Evolutionary conservation across 371 early-diverging fungal species (phyloP).

Genomic region (Mortierella sp.): DNA sequence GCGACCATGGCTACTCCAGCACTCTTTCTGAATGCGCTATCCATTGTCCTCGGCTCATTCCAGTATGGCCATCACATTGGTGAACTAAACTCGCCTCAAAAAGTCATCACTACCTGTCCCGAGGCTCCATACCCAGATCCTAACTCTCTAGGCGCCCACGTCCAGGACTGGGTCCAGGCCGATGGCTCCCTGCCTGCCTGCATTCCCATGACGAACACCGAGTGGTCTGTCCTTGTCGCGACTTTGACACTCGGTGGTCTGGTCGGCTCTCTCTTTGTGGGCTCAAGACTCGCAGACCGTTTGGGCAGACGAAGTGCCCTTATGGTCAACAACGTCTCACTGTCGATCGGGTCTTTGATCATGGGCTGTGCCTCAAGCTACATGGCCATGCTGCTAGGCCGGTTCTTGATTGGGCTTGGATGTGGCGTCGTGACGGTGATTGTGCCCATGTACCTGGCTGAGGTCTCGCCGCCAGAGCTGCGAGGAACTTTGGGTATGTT

Average conservation of each 20-base stretch:
- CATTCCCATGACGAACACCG: conserved; percentile 83
- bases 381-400: conserved; percentile 71
- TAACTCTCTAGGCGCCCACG: background rate
- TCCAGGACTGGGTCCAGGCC: conserved; percentile 23
- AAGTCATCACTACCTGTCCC: conserved; percentile 74
- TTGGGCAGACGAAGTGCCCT: conserved; percentile 82
- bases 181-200: conserved; percentile 69
- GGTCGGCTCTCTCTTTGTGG: conserved; percentile 78
- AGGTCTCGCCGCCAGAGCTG: conserved; percentile 79
- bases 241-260: conserved; percentile 85
- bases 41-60: conserved; percentile 66
- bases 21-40: conserved; percentile 45
- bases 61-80: conserved; percentile 89
- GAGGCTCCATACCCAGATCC: conserved; percentile 22
- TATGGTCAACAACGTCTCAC: conserved; percentile 70
- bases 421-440: conserved; percentile 86
- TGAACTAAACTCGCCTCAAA: conserved; percentile 82
- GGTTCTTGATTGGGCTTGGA: conserved; percentile 89
- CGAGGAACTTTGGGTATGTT: conserved; percentile 78
- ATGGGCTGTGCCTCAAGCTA: conserved; percentile 71
- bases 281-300: conserved; percentile 74
- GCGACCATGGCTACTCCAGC: conserved; percentile 51
- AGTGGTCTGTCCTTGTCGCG: conserved; percentile 78
- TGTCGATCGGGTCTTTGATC: conserved; percentile 71
- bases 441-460: conserved; percentile 88